Evolutionary conservation across 2,329 filamentous ascomycete species (phyloP), one percentile per base, ranked within the genome.

Genomic region (Phaeoacremonium minimum): DNA sequence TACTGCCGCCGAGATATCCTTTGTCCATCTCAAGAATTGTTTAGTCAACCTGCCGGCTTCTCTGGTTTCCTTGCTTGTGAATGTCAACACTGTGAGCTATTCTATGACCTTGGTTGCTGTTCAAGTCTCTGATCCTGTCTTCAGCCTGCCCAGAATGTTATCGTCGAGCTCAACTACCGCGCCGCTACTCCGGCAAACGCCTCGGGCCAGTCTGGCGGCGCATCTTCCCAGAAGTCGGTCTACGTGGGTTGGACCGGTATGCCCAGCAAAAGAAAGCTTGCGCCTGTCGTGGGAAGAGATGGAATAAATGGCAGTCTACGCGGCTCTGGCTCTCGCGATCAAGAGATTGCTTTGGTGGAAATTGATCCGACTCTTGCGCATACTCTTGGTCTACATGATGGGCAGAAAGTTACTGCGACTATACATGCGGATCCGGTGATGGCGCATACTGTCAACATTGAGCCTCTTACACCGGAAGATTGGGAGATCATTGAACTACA

Each of bases 401-500:
- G 88, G 33, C 85, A 90, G 56, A 94, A 87, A 65, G 78, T 91
- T 54, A 72, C 69, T 46, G 69, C 67, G 32, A 73, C 66, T 22
- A 73, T 98, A 45, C 93, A 98, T 60, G 66, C 96, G 45, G 89
- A 98, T 56, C 91, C 91, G 33, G 89, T 90, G 3, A 67, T 93
- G 46, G 88, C 89, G 33, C 88, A 96, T 60, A 97, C 90, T 2
- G 85, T 98, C 60, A 89, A 96, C 56, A 97, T 98, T 50, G 94
- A 98, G 58, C 93, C 93, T 20, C 65, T 97, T 51, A 97, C 93
- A 0, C 81, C 91, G 2, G 88, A 94, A 40, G 93, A 98, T 57
- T 98, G 93, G 93, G 93, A 98, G 63, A 95, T 97, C 52, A 97
- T 98, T 50, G 93, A 98, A 61, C 71, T 98, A 3, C 93, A 98